Evolutionary conservation across 805 yeast genomes (phyloP), one percentile per base, ranked within the genome.

Genomic region (Candida schatavii): DNA sequence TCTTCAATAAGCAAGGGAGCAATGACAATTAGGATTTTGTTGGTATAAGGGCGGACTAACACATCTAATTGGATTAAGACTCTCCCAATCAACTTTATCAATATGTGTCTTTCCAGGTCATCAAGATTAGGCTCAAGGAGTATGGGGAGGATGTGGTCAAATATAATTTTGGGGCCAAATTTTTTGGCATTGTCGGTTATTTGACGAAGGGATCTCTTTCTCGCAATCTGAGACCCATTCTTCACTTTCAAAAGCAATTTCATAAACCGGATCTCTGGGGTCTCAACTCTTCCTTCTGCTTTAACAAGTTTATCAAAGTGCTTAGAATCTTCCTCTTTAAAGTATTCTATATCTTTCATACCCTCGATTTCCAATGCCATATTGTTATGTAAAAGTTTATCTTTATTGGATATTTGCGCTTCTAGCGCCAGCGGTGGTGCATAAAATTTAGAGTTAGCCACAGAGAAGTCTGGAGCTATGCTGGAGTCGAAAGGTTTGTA

Each of bases 1-100:
- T 85, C 89, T 54, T 89, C 96, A 5, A 86, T 76, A 28, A 90
- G 66, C 42, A 88, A 61, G 0, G 97, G 97, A 40, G 88, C 78
- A 1, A 86, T 74, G 1, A 87, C 95, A 13, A 77, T 75, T 20
- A 90, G 56, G 2, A 90, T 78, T 50, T 81, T 79, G 46, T 80
- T 85, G 0, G 95, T 80, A 50, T 71, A 86, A 0, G 97, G 96
- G 34, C 83, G 66, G 2, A 88, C 74, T 39, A 71, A 55, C 35
- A 76, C 84, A 29, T 81, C 88, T 13, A 90, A 64, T 48, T 74
- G 81, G 56, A 77, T 79, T 5, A 90, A 59, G 0, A 88, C 68
- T 27, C 96, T 67, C 28, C 82, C 88, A 11, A 86, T 64, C 6
- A 87, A 77, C 58, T 89, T 90, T 11, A 88, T 85, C 42, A 91